Base-by-base conservation (phyloP, 176 grass and related monocot species). In the Puya raimondii region DNA sequence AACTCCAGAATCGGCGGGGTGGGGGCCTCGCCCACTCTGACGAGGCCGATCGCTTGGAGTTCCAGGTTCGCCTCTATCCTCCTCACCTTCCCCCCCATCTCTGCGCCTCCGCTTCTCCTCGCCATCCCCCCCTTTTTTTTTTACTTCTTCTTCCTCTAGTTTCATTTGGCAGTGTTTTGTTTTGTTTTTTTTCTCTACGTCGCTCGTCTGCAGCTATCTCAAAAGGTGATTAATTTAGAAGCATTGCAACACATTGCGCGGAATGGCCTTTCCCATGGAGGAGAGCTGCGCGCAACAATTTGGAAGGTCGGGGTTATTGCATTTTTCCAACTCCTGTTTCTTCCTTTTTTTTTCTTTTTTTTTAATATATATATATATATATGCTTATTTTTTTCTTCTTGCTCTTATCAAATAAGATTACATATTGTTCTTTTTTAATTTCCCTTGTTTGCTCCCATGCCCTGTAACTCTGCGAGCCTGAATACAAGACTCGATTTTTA, bases 191-290 rank as follows among this genome's bases (percentile, higher is more conserved):
- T 15, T 16, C 0, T 16, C 6, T 42, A 42, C 33, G 33, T 42
- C 5, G 4, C 4, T 23, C 22, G 57, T 25, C 67, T 71, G 47
- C 67, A 85, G 83, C 71, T 85, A 0, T 85, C 77, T 13, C 67
- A 76, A 22, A 67, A 85, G 14, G 67, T 80, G 15, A 68, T 80
- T 67, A 76, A 79, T 79, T 76, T 85, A 20, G 83, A 85, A 67
- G 72, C 66, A 54, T 72, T 85, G 77, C 77, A 68, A 76, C 78
- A 47, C 42, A 33, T 85, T 64, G 63, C 77, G 68, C 76, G 57
- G 11, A 26, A 66, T 64, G 83, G 83, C 42, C 77, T 80, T 68
- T 59, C 58, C 50, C 50, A 61, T 72, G 72, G 59, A 68, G 50
- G 17, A 76, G 72, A 76, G 54, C 72, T 64, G 33, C 83, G 83